Evolutionary conservation across 2,329 filamentous ascomycete genomes (phyloP).

Genomic region (Rutstroemia sp.): DNA sequence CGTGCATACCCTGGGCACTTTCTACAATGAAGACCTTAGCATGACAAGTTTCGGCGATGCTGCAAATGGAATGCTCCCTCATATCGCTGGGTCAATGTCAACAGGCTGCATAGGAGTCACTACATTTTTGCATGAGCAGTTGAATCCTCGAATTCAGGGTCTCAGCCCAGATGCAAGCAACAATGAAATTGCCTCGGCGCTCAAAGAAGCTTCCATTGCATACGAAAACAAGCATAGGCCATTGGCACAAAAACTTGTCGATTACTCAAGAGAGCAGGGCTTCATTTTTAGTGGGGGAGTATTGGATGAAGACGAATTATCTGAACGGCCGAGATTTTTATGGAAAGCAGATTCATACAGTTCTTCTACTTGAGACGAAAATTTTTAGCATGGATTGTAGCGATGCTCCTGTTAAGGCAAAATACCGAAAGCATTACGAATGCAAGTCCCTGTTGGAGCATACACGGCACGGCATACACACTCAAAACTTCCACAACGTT

Average conservation of each 20-base stretch:
- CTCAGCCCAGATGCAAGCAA: slow-evolving; percentile 9
- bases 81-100: slow-evolving; percentile 12
- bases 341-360: slow-evolving; percentile 9
- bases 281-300: slow-evolving; percentile 9
- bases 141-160: slow-evolving; percentile 7
- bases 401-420: neutral
- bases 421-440: no score
- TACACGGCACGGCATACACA: no score
- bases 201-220: slow-evolving; percentile 4
- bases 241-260: slow-evolving; percentile 9
- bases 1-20: slow-evolving; percentile 2
- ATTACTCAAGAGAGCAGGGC: slow-evolving; percentile 13
- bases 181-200: slow-evolving; percentile 4
- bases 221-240: slow-evolving; percentile 10
- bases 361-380: neutral
- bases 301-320: slow-evolving; percentile 4
- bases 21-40: slow-evolving; percentile 8
- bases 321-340: slow-evolving; percentile 10
- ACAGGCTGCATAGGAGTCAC: slow-evolving; percentile 11
- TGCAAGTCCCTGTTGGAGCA: no score
- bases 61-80: slow-evolving; percentile 13
- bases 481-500: no score
- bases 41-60: slow-evolving; percentile 13
- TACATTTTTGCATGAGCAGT: slow-evolving; percentile 10
- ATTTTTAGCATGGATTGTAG: neutral